A percentile compares a stretch with the other conserved stretches of the same genome.
phyloP scores from a whole-genome alignment of 2,329 filamentous ascomycete genomes.

The Aurifilum marmelostoma region DNA sequence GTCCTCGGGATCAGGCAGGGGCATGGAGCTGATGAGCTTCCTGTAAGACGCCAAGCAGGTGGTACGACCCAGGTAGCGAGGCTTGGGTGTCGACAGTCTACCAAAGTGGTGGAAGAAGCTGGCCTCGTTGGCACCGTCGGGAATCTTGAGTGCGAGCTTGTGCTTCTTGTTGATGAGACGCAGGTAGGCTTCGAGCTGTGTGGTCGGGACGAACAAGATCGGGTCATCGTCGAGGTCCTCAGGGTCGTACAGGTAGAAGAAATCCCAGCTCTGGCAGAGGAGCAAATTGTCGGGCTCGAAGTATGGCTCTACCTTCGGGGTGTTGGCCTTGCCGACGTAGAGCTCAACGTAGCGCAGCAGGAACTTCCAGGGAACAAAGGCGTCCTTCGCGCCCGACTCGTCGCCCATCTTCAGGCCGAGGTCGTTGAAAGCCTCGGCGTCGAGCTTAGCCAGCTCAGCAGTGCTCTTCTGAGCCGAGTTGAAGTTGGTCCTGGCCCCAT shows the following conservation, averaged over 20 bases:
- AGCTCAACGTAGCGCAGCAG: slow-evolving; percentile 61
- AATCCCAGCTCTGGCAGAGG: slow-evolving; percentile 68
- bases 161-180: slow-evolving; percentile 65
- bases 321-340: slow-evolving; percentile 60
- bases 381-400: slow-evolving; percentile 32
- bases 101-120: slow-evolving; percentile 67
- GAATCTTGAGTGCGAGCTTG: slow-evolving; percentile 59
- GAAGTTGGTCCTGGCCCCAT: background rate
- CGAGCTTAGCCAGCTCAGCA: slow-evolving; percentile 8
- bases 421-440: slow-evolving; percentile 13
- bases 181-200: slow-evolving; percentile 68
- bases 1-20: slow-evolving; percentile 44
- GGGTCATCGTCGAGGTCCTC: slow-evolving; percentile 45
- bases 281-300: slow-evolving; percentile 62
- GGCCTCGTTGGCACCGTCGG: slow-evolving; percentile 50
- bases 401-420: slow-evolving; percentile 36
- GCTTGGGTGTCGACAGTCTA: slow-evolving; percentile 61
- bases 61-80: slow-evolving; percentile 68
- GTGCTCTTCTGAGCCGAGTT: background rate
- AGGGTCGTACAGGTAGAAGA: slow-evolving; percentile 70
- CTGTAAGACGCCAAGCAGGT: slow-evolving; percentile 44
- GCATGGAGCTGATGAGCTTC: slow-evolving; percentile 37
- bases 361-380: slow-evolving; percentile 56
- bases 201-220: slow-evolving; percentile 68
- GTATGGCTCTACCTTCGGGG: slow-evolving; percentile 50